These are phyloP conservation scores for Priceomyces castillae DNA, from an alignment of 805 yeast species.

Conservation along the genomic window DNA sequence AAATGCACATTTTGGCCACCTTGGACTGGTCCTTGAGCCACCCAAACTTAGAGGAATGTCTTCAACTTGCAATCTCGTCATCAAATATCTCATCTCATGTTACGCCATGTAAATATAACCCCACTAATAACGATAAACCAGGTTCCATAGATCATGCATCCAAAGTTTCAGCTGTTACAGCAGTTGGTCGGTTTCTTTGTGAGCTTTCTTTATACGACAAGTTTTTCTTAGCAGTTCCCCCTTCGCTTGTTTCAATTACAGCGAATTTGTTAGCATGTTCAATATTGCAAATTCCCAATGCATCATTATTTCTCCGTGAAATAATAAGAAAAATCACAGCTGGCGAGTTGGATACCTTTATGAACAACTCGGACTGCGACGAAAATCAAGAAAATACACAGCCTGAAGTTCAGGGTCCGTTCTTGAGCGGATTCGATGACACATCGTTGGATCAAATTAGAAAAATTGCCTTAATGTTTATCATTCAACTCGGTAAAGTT, in stretches of 20 bases:
- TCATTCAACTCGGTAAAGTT: conserved; percentile 42
- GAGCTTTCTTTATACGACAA: conserved; percentile 53
- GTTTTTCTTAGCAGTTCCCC: conserved; percentile 43
- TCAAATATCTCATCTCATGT: conserved; percentile 14
- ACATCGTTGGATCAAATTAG: conserved; percentile 37
- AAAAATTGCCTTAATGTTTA: conserved; percentile 42
- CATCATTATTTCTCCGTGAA: conserved; percentile 31
- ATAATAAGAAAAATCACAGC: conserved; percentile 13
- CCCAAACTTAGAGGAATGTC: conserved; percentile 52
- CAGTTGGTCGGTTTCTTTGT: conserved; percentile 52
- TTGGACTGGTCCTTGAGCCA: conserved; percentile 51
- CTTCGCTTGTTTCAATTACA: conserved; percentile 47
- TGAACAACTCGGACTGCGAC: conserved; percentile 11
- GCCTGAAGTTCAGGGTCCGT: conserved; percentile 46
- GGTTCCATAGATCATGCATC: conserved; percentile 18
- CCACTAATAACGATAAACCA: conserved; percentile 7
- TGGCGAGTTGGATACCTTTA: conserved; percentile 5
- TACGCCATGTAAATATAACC: conserved; percentile 27
- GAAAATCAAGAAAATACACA: conserved; percentile 41
- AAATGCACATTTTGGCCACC: conserved; percentile 65
- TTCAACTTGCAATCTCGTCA: conserved; percentile 38
- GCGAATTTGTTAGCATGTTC: conserved; percentile 54
- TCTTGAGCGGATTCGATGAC: conserved; percentile 48
- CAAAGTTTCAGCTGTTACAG: conserved; percentile 51
- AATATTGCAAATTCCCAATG: conserved; percentile 48